Percentiles rank a stretch among this genome's conserved stretches.
Conservation (phyloP, 208 protist genomes). For the Phytomonas sp. region DNA sequence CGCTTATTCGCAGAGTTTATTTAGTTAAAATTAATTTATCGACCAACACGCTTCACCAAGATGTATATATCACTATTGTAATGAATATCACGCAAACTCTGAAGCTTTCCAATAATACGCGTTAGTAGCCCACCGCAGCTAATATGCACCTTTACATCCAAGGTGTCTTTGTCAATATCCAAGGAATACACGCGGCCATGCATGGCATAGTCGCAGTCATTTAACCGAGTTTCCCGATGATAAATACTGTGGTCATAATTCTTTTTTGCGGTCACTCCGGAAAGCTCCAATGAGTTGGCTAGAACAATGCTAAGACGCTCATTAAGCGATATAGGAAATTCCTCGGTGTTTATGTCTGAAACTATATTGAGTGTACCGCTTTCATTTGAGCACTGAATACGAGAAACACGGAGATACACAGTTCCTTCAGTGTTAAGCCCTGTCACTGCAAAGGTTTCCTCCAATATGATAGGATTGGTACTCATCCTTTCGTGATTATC, state of each 20-base stretch:
- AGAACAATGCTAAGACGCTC: slow-evolving; percentile 92
- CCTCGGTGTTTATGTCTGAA: slow-evolving; percentile 94
- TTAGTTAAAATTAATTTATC: slow-evolving; percentile 19
- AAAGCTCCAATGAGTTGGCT: slow-evolving; percentile 87
- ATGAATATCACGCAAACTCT: slow-evolving; percentile 81
- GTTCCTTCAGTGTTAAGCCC: slow-evolving; percentile 65
- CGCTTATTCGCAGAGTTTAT: background rate
- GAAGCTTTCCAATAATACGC: slow-evolving; percentile 86
- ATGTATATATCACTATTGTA: slow-evolving; percentile 89
- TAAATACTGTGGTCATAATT: slow-evolving; percentile 88
- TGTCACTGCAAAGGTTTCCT: slow-evolving; percentile 86
- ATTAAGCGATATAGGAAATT: slow-evolving; percentile 91
- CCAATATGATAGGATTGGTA: slow-evolving; percentile 72
- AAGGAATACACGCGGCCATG: slow-evolving; percentile 94
- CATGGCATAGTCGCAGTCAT: slow-evolving; percentile 98
- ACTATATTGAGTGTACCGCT: slow-evolving; percentile 63
- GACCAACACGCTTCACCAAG: slow-evolving; percentile 71
- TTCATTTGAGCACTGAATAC: slow-evolving; percentile 77
- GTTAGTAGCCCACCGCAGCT: slow-evolving; percentile 97
- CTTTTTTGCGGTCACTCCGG: slow-evolving; percentile 69
- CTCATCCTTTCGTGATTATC: slow-evolving; percentile 23
- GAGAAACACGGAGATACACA: slow-evolving; percentile 82
- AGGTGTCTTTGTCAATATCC: slow-evolving; percentile 80
- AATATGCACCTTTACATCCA: slow-evolving; percentile 89
- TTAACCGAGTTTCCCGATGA: slow-evolving; percentile 82